phyloP scores from a whole-genome alignment of 495 filamentous ascomycete species.

The Aspergillus biplanus region DNA sequence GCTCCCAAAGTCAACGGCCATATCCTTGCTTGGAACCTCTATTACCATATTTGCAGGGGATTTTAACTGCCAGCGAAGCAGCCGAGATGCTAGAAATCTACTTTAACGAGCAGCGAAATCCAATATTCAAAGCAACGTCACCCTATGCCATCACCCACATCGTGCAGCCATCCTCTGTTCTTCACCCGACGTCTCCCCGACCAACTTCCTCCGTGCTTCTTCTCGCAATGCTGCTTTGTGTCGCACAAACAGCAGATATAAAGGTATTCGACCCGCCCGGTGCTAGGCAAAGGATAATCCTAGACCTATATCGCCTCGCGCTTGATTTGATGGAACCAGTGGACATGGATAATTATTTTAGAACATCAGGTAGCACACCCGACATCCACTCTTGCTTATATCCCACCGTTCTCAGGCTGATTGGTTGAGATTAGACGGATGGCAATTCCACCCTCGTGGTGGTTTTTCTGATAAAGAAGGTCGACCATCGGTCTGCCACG shows the following conservation, averaged over 20 bases:
- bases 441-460: conserved; percentile 18
- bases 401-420: neutral
- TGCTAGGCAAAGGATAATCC: conserved; percentile 14
- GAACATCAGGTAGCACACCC: conserved; percentile 14
- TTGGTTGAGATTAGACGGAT: conserved; percentile 4
- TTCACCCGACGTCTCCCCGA: conserved; percentile 14
- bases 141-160: conserved; percentile 15
- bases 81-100: conserved; percentile 22
- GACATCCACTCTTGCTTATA: neutral
- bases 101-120: conserved; percentile 18
- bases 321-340: conserved; percentile 16
- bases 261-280: conserved; percentile 17
- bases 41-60: conserved; percentile 9
- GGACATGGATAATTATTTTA: conserved; percentile 18
- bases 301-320: conserved; percentile 13
- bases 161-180: conserved; percentile 11
- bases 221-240: conserved; percentile 18
- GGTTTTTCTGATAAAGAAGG: conserved; percentile 14
- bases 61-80: conserved; percentile 13
- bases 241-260: conserved; percentile 17
- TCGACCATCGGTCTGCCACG: conserved; percentile 13
- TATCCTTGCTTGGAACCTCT: conserved; percentile 12
- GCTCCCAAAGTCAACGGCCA: neutral
- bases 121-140: conserved; percentile 18
- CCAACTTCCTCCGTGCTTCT: conserved; percentile 15